phyloP scores from a whole-genome alignment of 208 protist genomes.

The Perkinsela sp. region DNA sequence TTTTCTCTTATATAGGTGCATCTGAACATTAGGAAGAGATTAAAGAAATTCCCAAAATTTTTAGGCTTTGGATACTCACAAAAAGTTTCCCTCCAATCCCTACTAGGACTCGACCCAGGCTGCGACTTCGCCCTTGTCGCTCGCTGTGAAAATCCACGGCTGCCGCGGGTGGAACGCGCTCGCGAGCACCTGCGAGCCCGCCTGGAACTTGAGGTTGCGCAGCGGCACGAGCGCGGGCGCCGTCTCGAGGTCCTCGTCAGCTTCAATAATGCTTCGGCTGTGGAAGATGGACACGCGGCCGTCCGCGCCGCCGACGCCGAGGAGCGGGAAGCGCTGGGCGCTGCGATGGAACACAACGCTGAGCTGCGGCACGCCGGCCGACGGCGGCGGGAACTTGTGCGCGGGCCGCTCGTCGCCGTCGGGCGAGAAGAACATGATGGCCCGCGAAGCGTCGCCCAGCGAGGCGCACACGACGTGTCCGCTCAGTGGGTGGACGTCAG shows the following conservation, averaged over 20 bases:
- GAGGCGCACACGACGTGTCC: slow-evolving; percentile 73
- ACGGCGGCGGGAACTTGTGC: slow-evolving; percentile 84
- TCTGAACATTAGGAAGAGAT: no score
- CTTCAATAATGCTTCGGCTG: slow-evolving; percentile 43
- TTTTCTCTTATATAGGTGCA: no score
- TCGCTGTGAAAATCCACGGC: slow-evolving; percentile 93
- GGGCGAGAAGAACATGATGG: slow-evolving; percentile 91
- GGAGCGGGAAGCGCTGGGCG: slow-evolving; percentile 73
- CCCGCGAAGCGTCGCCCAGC: slow-evolving; percentile 45
- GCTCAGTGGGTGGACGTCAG: slow-evolving; percentile 73
- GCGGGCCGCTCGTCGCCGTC: slow-evolving; percentile 76
- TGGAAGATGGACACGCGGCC: slow-evolving; percentile 77
- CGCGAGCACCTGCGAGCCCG: slow-evolving; percentile 36
- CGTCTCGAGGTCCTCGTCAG: slow-evolving; percentile 89
- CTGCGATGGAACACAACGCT: slow-evolving; percentile 57
- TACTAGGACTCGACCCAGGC: slow-evolving; percentile 60
- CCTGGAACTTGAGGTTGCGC: slow-evolving; percentile 83
- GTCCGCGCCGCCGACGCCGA: slow-evolving; percentile 83
- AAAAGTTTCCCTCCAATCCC: background rate
- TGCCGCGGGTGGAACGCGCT: slow-evolving; percentile 86
- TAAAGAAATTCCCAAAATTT: no score
- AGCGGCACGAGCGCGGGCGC: slow-evolving; percentile 94
- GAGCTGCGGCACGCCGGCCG: slow-evolving; percentile 64
- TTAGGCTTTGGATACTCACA: no score
- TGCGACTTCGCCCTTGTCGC: slow-evolving; percentile 74